A percentile compares a stretch with the other conserved stretches of the same genome.
phyloP scores from a whole-genome alignment of 345 rosid species.

The Eucalyptus marginata region DNA sequence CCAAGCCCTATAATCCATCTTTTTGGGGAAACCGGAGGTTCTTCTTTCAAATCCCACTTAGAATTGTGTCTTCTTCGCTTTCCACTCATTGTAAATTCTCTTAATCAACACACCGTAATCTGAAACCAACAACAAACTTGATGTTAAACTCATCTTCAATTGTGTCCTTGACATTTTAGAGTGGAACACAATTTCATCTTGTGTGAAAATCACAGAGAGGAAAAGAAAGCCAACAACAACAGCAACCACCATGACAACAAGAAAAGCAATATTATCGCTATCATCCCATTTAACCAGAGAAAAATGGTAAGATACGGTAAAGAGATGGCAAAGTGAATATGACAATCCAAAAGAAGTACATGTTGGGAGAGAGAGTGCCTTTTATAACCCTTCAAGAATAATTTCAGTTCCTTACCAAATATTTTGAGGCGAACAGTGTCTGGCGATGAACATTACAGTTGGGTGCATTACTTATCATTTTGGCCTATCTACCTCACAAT shows the following conservation, averaged over 20 bases:
- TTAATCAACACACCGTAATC: neutral
- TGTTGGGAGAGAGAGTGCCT: neutral
- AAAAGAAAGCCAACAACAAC: neutral
- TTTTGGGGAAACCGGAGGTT: slow-evolving; percentile 24
- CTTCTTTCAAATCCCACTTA: slow-evolving; percentile 80
- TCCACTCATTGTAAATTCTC: slow-evolving; percentile 34
- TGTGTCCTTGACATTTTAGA: neutral
- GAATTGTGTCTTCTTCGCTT: slow-evolving; percentile 50
- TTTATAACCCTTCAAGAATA: neutral
- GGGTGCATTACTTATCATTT: neutral
- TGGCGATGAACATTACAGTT: neutral
- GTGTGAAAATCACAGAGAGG: neutral
- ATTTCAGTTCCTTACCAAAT: neutral
- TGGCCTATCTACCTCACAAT: neutral
- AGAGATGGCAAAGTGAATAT: neutral
- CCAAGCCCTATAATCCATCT: slow-evolving; percentile 15
- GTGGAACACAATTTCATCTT: neutral
- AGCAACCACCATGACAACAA: neutral
- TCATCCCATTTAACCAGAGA: neutral
- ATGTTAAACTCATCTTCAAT: neutral
- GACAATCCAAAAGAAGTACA: neutral
- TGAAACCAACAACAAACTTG: neutral
- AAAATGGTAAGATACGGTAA: neutral
- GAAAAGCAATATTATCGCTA: neutral
- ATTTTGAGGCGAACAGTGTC: neutral